Evolutionary conservation across 768 basidiomycete species (phyloP), one percentile per base, ranked within the genome.

Genomic region (Amanita polypyramis): DNA sequence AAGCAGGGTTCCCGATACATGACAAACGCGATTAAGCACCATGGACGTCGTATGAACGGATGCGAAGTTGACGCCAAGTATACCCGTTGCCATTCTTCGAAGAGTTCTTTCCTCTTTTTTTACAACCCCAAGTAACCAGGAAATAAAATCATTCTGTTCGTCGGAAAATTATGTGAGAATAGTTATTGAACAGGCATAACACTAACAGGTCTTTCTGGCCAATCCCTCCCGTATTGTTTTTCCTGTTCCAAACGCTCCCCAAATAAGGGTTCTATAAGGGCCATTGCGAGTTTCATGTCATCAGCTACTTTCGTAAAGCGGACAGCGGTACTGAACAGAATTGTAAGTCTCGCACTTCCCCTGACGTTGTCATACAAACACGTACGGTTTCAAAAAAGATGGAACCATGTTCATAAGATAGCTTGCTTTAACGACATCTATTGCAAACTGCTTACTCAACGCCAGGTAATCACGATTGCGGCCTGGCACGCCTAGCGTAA

Each of bases 11-110:
- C 34, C 4, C n/a, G n/a, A 11, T 35, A 4, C 3, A 27, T 27
- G 25, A 7, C 25, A 27, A 27, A 27, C n/a, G 7, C 7, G 3
- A 27, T 27, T 27, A 7, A 3, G 25, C 20, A 74, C 73, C 48
- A 64, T 65, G 1, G 69, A 59, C 0, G 68, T 65, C 0, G 73
- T 74, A 49, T 74, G 70, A n/a, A 65, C 67, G 4, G 70, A 62
- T 1, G 64, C 68, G 41, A 74, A 70, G 54, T 72, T 70, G 25
- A 70, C 51, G 6, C 62, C 45, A 6, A 76, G 55, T 7, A 75
- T 51, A n/a, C 65, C 59, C 0, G 52, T 52, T 1, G 63, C 61
- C 7, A 73, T 53, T 20, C 65, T 60, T 19, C 55, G 47, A 0
- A 61, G 45, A 5, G 51, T 60, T 21, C 55, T 51, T 29, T 62